Percentiles rank a stretch among this genome's conserved stretches.
Evolutionary conservation across 352 stramenopile species (phyloP).

Genomic region (Thalassiosira hispida): DNA sequence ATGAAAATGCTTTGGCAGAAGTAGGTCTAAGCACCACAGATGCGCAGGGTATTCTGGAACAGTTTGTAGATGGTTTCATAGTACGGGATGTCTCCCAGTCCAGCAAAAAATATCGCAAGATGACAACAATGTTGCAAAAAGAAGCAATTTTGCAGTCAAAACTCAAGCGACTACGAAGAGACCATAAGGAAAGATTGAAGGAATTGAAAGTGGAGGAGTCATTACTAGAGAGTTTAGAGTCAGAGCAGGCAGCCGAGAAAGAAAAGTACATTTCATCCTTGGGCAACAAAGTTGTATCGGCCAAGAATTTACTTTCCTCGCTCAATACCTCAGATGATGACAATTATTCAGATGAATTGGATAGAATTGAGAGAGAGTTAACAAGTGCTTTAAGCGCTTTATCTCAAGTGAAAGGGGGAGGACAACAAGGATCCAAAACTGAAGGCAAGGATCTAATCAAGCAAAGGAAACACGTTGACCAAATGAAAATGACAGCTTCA

Average conservation of each 20-base stretch:
- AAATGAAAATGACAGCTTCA: background rate
- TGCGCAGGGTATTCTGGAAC: slow-evolving; percentile 2
- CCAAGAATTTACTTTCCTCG: background rate
- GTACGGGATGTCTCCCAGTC: no score
- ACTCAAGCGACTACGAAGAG: background rate
- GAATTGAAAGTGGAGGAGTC: slow-evolving; percentile 6
- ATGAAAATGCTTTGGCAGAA: slow-evolving; percentile 4
- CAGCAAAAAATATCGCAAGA: slow-evolving; percentile 25
- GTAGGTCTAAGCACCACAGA: background rate
- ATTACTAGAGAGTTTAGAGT: slow-evolving; percentile 5
- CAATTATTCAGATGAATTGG: background rate
- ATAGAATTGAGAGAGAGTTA: slow-evolving; percentile 11
- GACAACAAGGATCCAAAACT: background rate
- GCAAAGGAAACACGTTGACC: slow-evolving; percentile 16
- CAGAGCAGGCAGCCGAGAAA: background rate
- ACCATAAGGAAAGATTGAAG: background rate
- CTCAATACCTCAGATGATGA: background rate
- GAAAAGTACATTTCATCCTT: background rate
- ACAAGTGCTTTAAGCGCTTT: background rate
- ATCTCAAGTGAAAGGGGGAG: slow-evolving; percentile 1
- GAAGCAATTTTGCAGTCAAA: slow-evolving; percentile 3
- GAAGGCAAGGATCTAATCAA: background rate
- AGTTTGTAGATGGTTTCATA: slow-evolving; percentile 15
- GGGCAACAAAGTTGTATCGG: background rate
- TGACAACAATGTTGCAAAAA: slow-evolving; percentile 18